Evolutionary conservation across 139 green algal genomes (phyloP).

Genomic region (Spirogloea muscicola): DNA sequence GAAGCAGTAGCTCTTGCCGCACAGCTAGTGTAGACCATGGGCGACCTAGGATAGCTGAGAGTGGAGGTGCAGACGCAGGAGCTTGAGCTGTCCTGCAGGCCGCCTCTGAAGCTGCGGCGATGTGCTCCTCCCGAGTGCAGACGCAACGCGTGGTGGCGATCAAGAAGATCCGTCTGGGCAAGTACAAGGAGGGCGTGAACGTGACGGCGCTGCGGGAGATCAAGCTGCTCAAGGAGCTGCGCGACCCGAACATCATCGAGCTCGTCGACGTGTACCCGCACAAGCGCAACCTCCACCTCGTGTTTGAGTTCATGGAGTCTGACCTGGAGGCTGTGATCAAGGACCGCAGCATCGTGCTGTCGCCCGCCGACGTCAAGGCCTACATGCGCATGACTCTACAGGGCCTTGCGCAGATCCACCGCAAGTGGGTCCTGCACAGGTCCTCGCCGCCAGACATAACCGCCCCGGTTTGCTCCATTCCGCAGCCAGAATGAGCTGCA

Average conservation of each 20-base stretch:
- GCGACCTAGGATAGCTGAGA: too few relatives aligned
- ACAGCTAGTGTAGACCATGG: too few relatives aligned
- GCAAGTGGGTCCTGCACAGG: constrained; percentile 55
- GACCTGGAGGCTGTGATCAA: constrained; percentile 60
- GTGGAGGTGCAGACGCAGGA: too few relatives aligned
- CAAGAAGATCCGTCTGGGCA: constrained; percentile 58
- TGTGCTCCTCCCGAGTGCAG: neutral
- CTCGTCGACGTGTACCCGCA: constrained; percentile 59
- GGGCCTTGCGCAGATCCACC: constrained; percentile 49
- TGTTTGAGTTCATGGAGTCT: constrained; percentile 58
- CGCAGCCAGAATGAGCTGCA: too few relatives aligned
- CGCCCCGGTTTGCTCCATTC: too few relatives aligned
- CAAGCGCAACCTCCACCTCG: constrained; percentile 59
- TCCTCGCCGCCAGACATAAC: too few relatives aligned
- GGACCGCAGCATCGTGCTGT: constrained; percentile 44
- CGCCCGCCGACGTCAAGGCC: constrained; percentile 51
- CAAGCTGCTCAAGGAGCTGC: constrained; percentile 56
- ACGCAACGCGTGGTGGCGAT: constrained; percentile 42
- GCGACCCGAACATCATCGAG: constrained; percentile 46
- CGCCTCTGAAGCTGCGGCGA: too few relatives aligned
- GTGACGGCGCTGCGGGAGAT: constrained; percentile 59
- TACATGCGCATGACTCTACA: constrained; percentile 56
- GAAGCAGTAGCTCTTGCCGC: too few relatives aligned
- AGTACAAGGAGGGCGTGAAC: constrained; percentile 56
- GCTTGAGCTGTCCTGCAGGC: too few relatives aligned